Base-by-base conservation (phyloP, 2,329 filamentous ascomycete genomes). In the Cladosporium halotolerans region DNA sequence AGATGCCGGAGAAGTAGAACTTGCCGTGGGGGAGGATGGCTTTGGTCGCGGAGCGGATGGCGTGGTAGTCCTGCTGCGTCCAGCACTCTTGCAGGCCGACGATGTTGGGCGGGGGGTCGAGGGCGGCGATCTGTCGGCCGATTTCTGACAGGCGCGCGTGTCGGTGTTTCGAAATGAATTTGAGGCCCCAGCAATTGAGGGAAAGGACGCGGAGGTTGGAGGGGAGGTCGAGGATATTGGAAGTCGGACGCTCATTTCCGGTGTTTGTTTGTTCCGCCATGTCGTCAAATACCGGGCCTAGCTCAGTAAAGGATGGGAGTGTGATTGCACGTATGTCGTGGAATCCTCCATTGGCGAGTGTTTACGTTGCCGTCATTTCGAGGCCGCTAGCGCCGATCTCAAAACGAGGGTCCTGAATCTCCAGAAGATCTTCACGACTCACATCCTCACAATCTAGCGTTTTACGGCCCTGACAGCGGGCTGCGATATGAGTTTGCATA, bases 161-260 rank as follows among this genome's bases (percentile, higher is more conserved):
- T 60, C 91, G 88, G 61, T 88, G 81, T 60, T 85, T 84, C 48
- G 91, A 85, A 65, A 97, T 79, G 73, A 83, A 89, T 66, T 95
- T 92, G 57, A 97, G 83, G 48, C 93, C 93, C 92, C 93, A 97
- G 81, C 90, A 96, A 73, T 99, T 99, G 69, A 96, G 82, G 4
- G 89, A 93, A 60, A 96, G 75, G 61, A 97, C 78, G 65, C 87
- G 85, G 67, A 97, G 79, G 32, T 73, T 73, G 14, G 79, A 16
- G 31, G 48, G 48, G 10, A 51, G 48, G 48, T 51, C 48, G 40
- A 51, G 40, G 40, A 51, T 51, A 19, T 31, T 43, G 40, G 10
- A 8, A 9, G 31, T 38, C 18, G 48, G 32, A 9, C 9, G 13
- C 8, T 16, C 23, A 7, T 7, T 28, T 28, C 2, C 23, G 3